Conservation (phyloP, 441 rosid species). For the Pelargonium myrrhifolium region DNA sequence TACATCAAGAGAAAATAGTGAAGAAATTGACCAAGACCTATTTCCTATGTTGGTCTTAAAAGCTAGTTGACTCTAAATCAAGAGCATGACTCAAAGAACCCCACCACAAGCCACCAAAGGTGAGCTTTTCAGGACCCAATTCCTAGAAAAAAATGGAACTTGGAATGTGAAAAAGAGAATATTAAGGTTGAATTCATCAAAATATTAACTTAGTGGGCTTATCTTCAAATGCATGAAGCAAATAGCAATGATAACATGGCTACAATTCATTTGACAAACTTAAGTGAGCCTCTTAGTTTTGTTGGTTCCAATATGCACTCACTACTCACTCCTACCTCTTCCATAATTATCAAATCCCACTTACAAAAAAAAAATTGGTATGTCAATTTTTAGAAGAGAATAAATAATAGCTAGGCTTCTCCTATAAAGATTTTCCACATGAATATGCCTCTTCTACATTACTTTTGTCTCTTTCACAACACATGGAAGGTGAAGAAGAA, state of each 20-base stretch:
- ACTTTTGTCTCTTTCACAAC: too few relatives aligned
- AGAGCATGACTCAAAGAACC: constrained; percentile 19
- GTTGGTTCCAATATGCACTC: background rate
- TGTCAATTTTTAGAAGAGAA: too few relatives aligned
- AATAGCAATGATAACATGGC: constrained; percentile 24
- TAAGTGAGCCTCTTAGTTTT: constrained; percentile 20
- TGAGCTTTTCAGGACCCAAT: constrained; percentile 21
- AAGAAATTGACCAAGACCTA: constrained; percentile 18
- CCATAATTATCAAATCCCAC: too few relatives aligned
- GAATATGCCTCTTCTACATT: too few relatives aligned
- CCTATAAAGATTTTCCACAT: too few relatives aligned
- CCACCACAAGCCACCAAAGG: constrained; percentile 33
- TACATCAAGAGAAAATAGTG: constrained; percentile 17
- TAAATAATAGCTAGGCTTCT: too few relatives aligned
- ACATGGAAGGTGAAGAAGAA: too few relatives aligned
- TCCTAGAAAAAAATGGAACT: constrained; percentile 20
- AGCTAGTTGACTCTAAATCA: constrained; percentile 22
- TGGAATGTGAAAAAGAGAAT: constrained; percentile 18
- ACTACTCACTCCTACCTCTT: too few relatives aligned
- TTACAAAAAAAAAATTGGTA: too few relatives aligned
- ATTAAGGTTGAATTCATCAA: constrained; percentile 7
- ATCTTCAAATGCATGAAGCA: constrained; percentile 7
- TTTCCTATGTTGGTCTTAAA: constrained; percentile 5
- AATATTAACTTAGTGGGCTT: constrained; percentile 14
- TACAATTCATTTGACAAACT: constrained; percentile 18